Conservation (phyloP, 2,329 filamentous ascomycete genomes). For the Fusarium nodosum region DNA sequence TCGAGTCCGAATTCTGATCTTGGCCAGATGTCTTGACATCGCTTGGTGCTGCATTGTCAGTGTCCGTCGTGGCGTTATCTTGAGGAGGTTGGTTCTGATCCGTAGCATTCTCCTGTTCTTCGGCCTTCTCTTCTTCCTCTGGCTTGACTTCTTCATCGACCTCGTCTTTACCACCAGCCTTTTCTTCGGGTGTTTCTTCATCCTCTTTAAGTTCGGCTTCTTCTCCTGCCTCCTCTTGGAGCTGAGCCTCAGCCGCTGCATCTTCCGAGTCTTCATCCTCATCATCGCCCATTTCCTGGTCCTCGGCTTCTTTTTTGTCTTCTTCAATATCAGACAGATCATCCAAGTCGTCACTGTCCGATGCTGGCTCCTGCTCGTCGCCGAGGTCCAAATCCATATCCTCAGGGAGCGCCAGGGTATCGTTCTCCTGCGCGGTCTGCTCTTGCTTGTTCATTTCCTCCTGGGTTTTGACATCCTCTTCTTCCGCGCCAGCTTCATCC, state of each 20-base stretch:
- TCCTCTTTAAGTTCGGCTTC: conserved; percentile 70
- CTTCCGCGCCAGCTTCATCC: conserved; percentile 71
- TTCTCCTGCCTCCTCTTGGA: conserved; percentile 56
- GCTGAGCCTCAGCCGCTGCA: conserved; percentile 55
- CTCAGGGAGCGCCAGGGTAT: conserved; percentile 86
- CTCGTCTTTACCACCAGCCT: conserved; percentile 57
- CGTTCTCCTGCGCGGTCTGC: conserved; percentile 83
- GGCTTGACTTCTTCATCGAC: conserved; percentile 60
- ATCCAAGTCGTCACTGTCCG: conserved; percentile 70
- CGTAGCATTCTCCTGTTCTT: conserved; percentile 67
- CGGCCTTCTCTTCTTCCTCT: conserved; percentile 66
- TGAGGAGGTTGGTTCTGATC: conserved; percentile 55
- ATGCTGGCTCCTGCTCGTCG: conserved; percentile 72
- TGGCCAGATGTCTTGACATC: conserved; percentile 74
- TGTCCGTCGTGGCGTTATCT: conserved; percentile 66
- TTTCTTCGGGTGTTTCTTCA: conserved; percentile 66
- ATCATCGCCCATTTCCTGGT: conserved; percentile 57
- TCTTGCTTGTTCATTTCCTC: conserved; percentile 73
- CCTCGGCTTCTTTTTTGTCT: conserved; percentile 55
- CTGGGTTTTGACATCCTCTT: conserved; percentile 67
- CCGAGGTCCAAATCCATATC: conserved; percentile 89
- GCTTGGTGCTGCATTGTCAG: conserved; percentile 74
- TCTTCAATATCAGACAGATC: conserved; percentile 69
- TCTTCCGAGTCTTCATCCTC: conserved; percentile 56
- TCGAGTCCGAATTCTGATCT: conserved; percentile 73